phyloP scores from a whole-genome alignment of 225 moss, liverwort and hornwort species.

The Ulota crispa region DNA sequence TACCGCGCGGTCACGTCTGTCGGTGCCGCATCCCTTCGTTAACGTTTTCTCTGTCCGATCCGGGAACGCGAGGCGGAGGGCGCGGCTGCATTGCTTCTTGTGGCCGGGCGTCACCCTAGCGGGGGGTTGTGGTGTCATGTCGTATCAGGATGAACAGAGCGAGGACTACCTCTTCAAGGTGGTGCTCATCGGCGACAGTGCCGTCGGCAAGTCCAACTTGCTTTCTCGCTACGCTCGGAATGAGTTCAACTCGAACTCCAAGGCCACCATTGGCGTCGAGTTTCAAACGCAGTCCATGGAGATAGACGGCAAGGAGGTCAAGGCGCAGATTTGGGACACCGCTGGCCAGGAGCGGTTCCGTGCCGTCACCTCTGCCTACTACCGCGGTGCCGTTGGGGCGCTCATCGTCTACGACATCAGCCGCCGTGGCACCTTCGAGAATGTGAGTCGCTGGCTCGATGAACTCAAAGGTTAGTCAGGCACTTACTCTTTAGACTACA shows the following conservation, averaged over 20 bases:
- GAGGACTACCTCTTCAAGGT: slow-evolving; percentile 98
- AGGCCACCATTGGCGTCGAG: slow-evolving; percentile 94
- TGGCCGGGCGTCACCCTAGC: not conserved
- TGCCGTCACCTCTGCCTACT: slow-evolving; percentile 66
- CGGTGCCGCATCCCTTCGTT: not conserved
- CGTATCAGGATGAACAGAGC: slow-evolving; percentile 77
- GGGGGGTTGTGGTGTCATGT: slow-evolving; percentile 30
- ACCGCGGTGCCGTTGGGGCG: slow-evolving; percentile 67
- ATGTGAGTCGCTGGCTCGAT: slow-evolving; percentile 69
- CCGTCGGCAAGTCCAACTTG: slow-evolving; percentile 88
- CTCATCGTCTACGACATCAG: slow-evolving; percentile 69
- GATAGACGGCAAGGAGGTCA: slow-evolving; percentile 92
- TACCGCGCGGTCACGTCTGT: not conserved
- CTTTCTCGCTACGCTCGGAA: slow-evolving; percentile 85
- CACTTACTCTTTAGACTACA: not conserved
- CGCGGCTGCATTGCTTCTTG: slow-evolving; percentile 31
- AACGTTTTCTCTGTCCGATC: not conserved
- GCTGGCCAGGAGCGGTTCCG: slow-evolving; percentile 75
- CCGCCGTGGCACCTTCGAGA: slow-evolving; percentile 64
- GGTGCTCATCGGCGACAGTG: slow-evolving; percentile 91
- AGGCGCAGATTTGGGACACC: slow-evolving; percentile 97
- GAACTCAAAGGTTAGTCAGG: slow-evolving; percentile 54
- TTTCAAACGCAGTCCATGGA: slow-evolving; percentile 94
- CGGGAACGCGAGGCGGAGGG: not conserved
- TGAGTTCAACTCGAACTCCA: slow-evolving; percentile 86